These are phyloP conservation scores for Leccinum insigne DNA, from an alignment of 1,284 basidiomycete species.

Conservation along the genomic window DNA sequence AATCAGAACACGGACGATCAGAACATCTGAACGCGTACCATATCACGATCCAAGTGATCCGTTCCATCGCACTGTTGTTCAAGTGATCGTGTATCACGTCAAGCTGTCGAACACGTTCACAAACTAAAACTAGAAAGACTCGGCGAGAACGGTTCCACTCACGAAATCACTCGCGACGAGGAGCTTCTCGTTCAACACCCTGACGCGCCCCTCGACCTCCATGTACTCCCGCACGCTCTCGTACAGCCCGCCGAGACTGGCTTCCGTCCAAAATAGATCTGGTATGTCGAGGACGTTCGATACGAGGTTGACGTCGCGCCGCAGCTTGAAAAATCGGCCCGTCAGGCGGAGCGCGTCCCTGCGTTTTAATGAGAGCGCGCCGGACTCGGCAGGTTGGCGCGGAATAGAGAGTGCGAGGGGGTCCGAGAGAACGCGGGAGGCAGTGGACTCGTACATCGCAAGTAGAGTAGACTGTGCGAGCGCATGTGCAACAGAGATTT, in stretches of 20 bases:
- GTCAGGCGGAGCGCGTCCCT: conserved; percentile 88
- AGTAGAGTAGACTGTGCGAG: conserved; percentile 94
- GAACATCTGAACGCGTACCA: conserved; percentile 51
- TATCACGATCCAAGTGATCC: conserved; percentile 96
- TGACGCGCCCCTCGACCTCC: conserved; percentile 86
- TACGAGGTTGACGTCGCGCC: conserved; percentile 90
- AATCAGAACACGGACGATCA: conserved; percentile 1
- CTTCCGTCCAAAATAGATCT: conserved; percentile 95
- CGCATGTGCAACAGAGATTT: conserved; percentile 92
- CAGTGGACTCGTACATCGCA: conserved; percentile 84
- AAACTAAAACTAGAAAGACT: not conserved
- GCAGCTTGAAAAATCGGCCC: conserved; percentile 85
- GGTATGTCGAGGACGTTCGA: conserved; percentile 95
- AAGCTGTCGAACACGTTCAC: conserved; percentile 48
- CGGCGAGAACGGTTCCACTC: conserved; percentile 33
- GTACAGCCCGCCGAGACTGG: conserved; percentile 86
- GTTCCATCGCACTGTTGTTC: conserved; percentile 88
- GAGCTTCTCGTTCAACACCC: conserved; percentile 88
- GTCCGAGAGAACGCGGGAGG: conserved; percentile 78
- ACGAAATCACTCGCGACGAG: conserved; percentile 88
- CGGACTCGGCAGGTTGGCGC: conserved; percentile 79
- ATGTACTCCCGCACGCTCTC: conserved; percentile 95
- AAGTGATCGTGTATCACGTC: conserved; percentile 95
- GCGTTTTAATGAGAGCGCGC: conserved; percentile 76
- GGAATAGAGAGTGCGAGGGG: conserved; percentile 83